Conservation (phyloP, 2,329 filamentous ascomycete species). For the Fusarium coicis region DNA sequence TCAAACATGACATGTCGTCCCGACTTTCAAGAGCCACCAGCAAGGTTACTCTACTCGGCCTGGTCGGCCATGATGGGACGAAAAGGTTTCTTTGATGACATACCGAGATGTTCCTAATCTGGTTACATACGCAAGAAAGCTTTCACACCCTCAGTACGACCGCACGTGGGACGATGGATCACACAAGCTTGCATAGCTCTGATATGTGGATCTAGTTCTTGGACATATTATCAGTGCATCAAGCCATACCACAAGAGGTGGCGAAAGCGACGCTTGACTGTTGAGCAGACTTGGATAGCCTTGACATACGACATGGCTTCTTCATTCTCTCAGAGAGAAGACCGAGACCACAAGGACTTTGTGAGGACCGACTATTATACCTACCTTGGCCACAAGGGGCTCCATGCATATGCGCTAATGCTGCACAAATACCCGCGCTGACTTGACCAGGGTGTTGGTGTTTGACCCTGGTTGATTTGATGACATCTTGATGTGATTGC, state of each 20-base stretch:
- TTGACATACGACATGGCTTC: slow-evolving; percentile 1
- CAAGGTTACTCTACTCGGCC: background rate
- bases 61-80: background rate
- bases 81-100: background rate
- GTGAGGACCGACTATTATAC: slow-evolving; percentile 15
- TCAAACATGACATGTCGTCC: slow-evolving; percentile 1
- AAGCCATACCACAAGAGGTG: slow-evolving; percentile 14
- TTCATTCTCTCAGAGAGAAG: background rate
- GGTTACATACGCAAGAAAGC: background rate
- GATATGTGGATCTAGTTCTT: slow-evolving; percentile 1
- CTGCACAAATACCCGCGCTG: slow-evolving; percentile 7
- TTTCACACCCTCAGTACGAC: slow-evolving; percentile 3
- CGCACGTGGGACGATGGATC: slow-evolving; percentile 11
- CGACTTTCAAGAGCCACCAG: background rate
- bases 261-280: slow-evolving; percentile 18
- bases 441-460: slow-evolving; percentile 11
- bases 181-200: background rate
- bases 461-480: slow-evolving; percentile 5
- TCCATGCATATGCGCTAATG: slow-evolving; percentile 8
- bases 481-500: slow-evolving; percentile 31
- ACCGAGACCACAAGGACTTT: background rate
- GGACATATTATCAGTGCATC: slow-evolving; percentile 3
- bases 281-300: slow-evolving; percentile 7
- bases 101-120: background rate
- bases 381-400: slow-evolving; percentile 16